Base-by-base conservation (phyloP, 306 rosid genomes). In the Vigna radiata region DNA sequence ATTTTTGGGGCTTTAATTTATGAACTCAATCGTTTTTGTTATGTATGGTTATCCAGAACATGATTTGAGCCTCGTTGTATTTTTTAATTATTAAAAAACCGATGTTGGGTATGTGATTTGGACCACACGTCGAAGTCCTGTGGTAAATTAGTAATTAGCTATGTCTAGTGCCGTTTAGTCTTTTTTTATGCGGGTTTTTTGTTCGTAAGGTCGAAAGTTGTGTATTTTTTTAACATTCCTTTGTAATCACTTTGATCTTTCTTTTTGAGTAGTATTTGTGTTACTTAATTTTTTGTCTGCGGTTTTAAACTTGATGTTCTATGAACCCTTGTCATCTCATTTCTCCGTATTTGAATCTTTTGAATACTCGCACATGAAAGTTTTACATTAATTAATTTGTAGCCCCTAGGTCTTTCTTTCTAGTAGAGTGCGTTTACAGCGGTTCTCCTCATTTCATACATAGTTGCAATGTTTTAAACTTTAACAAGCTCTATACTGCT, bases 51-150 rank as follows among this genome's bases (percentile, higher is more conserved):
- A 58, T 7, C 62, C 52, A 2, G 17, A 62, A 25, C 56, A 15
- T 55, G 81, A 46, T 52, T 76, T 76, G 70, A 69, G 79, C 76
- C 49, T 68, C n/a, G 1, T 75, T 13, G 29, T 76, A 19, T 8
- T 70, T 53, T 8, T 76, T n/a, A 13, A 33, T 17, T 49, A 53
- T 63, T 54, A n/a, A 15, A 63, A 50, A 41, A 56, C 79, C 21
- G 75, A 31, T 46, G 72, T 17, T 66, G 75, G 75, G 49, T 75
- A 33, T 78, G 75, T 83, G 76, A 78, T 62, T 72, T 68, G 89
- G 85, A 76, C 84, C 86, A 82, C 84, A 12, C 16, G 48, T 17
- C 70, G 58, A 9, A 59, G 13, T 55, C 71, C 68, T 17, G 25
- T 55, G 36, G 63, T 83, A 29, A 73, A 46, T 16, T 79, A 59